Base-by-base conservation (phyloP, 2,329 filamentous ascomycete species). In the Knoxdaviesia capensis region DNA sequence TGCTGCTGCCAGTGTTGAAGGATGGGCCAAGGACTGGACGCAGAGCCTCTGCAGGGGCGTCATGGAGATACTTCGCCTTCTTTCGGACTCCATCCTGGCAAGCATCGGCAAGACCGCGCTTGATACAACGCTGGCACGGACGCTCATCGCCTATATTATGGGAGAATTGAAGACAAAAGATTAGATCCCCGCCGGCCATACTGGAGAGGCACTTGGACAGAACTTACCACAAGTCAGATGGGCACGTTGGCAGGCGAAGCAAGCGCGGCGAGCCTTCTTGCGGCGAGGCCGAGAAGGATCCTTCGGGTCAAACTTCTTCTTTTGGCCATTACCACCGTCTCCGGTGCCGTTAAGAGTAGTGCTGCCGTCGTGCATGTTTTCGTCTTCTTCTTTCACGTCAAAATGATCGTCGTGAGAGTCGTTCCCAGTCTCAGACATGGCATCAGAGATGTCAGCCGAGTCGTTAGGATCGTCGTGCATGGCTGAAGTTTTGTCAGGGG, bases 51-150 rank as follows among this genome's bases (percentile, higher is more conserved):
- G 85, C 76, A 34, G 88, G 87, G 30, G 88, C 86, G 68, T 96
- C 90, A 55, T 96, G 87, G 44, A 98, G 80, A 59, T 98, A 98
- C 59, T 98, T 98, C 41, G 90, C 90, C 69, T 96, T 98, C 62
- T 98, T 98, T 48, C 90, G 80, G 41, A 96, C 86, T 42, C 90
- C 90, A 56, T 98, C 90, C 58, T 94, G 86, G 55, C 90, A 98
- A 46, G 76, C 76, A 56, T 94, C 86, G 53, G 86, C 82, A 28
- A 96, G 72, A 38, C 85, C 84, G 52, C 90, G 80, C 60, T 94
- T 94, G 51, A 96, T 85, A 58, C 90, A 98, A 53, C 90, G 71
- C 54, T 86, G 76, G 57, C 90, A 98, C 42, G 90, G 90, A 51
- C 90, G 74, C 59, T 98, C 88, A 57, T 98, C 90, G 53, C 88